phyloP scores from a whole-genome alignment of 192 early-diverging fungal genomes.

The Chytriomyces confervae region DNA sequence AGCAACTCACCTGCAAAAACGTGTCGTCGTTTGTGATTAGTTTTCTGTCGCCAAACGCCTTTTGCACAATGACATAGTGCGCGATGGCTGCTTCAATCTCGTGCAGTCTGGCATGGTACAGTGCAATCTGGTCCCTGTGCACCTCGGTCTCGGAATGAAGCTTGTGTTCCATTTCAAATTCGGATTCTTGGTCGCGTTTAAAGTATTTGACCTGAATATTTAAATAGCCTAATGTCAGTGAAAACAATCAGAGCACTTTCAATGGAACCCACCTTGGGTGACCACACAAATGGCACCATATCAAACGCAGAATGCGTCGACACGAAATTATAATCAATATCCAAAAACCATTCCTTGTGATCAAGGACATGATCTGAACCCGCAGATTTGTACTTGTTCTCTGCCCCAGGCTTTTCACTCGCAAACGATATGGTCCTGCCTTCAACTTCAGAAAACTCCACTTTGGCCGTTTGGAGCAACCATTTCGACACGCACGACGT shows the following conservation, averaged over 20 bases:
- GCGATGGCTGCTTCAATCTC: slow-evolving; percentile 65
- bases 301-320: slow-evolving; percentile 39
- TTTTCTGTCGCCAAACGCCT: slow-evolving; percentile 55
- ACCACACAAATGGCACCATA: slow-evolving; percentile 65
- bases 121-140: slow-evolving; percentile 59
- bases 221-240: not conserved
- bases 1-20: slow-evolving; percentile 30
- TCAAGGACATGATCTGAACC: not conserved
- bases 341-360: slow-evolving; percentile 54
- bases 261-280: slow-evolving; percentile 56
- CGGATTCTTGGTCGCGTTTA: slow-evolving; percentile 25
- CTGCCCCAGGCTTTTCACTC: slow-evolving; percentile 16
- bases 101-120: slow-evolving; percentile 59
- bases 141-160: slow-evolving; percentile 27
- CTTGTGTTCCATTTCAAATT: slow-evolving; percentile 26
- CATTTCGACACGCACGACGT: slow-evolving; percentile 17
- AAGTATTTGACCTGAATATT: slow-evolving; percentile 22
- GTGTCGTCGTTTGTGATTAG: slow-evolving; percentile 52
- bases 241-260: slow-evolving; percentile 15
- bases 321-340: slow-evolving; percentile 61
- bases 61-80: slow-evolving; percentile 57
- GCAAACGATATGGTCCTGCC: slow-evolving; percentile 47
- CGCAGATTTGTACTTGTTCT: slow-evolving; percentile 26
- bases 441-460: slow-evolving; percentile 56
- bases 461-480: slow-evolving; percentile 25